Conservation (phyloP, 139 green algal genomes). For the Chlorella sp. region DNA sequence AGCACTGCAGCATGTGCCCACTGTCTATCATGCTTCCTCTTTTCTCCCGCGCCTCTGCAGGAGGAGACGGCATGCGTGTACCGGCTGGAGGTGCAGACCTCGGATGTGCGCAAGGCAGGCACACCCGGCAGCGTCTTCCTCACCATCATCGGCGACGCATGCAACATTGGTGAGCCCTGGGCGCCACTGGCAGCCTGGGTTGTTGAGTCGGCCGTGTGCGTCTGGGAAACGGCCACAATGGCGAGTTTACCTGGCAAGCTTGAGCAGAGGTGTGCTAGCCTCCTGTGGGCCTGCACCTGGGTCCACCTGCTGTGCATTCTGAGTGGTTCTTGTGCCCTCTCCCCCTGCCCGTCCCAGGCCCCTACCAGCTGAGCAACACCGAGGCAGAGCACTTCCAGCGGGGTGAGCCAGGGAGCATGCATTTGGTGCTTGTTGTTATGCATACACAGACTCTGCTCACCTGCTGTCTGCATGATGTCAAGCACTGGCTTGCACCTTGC, state of each 20-base stretch:
- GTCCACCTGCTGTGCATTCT: too few relatives aligned
- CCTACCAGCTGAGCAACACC: constrained; percentile 34
- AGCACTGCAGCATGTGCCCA: too few relatives aligned
- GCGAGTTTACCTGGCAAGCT: too few relatives aligned
- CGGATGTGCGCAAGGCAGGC: constrained; percentile 22
- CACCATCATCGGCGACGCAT: constrained; percentile 17
- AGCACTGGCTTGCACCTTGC: too few relatives aligned
- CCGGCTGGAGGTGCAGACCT: constrained; percentile 31
- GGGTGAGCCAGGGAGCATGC: too few relatives aligned
- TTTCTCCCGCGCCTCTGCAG: background rate
- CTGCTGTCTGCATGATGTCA: too few relatives aligned
- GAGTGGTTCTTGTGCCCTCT: background rate
- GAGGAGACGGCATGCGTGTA: constrained; percentile 16
- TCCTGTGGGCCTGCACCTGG: too few relatives aligned
- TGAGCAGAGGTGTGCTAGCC: background rate
- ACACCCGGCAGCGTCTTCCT: constrained; percentile 13
- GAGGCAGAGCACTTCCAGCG: constrained; percentile 62
- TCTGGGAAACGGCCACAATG: too few relatives aligned
- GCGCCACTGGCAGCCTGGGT: background rate
- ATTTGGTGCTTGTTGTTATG: too few relatives aligned
- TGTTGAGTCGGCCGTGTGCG: background rate
- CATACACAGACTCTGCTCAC: too few relatives aligned
- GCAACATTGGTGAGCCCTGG: constrained; percentile 3
- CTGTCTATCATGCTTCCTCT: too few relatives aligned
- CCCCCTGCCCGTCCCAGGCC: constrained; percentile 36